phyloP scores from a whole-genome alignment of 1,284 basidiomycete genomes.

The Melampsora larici-populina region DNA sequence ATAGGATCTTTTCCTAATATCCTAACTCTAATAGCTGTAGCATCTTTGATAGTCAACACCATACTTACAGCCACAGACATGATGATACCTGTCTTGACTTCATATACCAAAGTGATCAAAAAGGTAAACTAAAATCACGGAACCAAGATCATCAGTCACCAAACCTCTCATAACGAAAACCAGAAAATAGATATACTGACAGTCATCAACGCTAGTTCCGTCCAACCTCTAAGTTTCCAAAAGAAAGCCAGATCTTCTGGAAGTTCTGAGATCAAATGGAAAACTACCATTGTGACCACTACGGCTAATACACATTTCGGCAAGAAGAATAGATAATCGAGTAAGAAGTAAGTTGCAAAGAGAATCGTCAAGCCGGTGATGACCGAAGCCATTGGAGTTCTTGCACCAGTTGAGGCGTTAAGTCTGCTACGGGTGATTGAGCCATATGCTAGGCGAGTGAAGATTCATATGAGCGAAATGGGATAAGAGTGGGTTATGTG shows the following conservation, averaged over 20 bases:
- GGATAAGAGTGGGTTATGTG: constrained; percentile 1
- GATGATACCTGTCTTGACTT: constrained; percentile 37
- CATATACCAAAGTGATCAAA: constrained; percentile 40
- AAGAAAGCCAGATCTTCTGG: constrained; percentile 78
- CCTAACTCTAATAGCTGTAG: constrained; percentile 38
- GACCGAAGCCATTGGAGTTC: constrained; percentile 81
- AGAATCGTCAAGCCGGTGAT: constrained; percentile 72
- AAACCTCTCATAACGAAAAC: neutral
- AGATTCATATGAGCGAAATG: neutral
- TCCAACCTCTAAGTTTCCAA: constrained; percentile 38
- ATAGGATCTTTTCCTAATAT: constrained; percentile 69
- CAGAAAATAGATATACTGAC: constrained; percentile 57
- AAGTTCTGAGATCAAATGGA: constrained; percentile 74
- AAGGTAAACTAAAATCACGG: constrained; percentile 19
- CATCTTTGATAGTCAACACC: constrained; percentile 36
- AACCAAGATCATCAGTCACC: neutral
- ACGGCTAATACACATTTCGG: constrained; percentile 77
- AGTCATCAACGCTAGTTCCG: constrained; percentile 55
- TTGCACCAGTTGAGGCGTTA: constrained; percentile 78
- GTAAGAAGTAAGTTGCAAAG: constrained; percentile 77
- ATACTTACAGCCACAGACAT: constrained; percentile 35
- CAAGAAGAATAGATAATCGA: constrained; percentile 71
- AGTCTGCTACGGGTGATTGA: constrained; percentile 65
- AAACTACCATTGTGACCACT: constrained; percentile 78
- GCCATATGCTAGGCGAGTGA: constrained; percentile 39